A percentile compares a stretch with the other conserved stretches of the same genome.
Conservation (phyloP, 2,329 filamentous ascomycete genomes). For the Aureobasidium pullulans region DNA sequence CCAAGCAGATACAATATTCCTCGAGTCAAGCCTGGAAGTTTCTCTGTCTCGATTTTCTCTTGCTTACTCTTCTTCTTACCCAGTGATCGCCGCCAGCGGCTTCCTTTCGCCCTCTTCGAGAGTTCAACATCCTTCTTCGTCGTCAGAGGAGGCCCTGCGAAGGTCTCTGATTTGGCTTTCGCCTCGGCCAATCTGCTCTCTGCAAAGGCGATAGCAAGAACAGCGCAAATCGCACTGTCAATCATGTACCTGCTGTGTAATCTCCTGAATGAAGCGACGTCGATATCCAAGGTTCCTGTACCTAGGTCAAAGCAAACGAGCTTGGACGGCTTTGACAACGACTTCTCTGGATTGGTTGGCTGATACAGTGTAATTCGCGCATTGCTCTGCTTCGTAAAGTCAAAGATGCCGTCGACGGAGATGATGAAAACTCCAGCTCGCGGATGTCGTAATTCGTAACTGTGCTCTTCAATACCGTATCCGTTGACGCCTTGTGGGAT, state of each 20-base stretch:
- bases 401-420: constrained; percentile 31
- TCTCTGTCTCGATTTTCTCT: constrained; percentile 19
- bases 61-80: constrained; percentile 11
- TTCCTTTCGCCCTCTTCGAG: constrained; percentile 7
- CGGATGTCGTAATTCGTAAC: constrained; percentile 40
- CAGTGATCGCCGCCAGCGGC: background rate
- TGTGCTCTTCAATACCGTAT: constrained; percentile 25
- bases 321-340: constrained; percentile 31
- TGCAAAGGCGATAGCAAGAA: constrained; percentile 39
- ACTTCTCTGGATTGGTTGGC: constrained; percentile 33
- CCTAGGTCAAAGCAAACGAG: constrained; percentile 40
- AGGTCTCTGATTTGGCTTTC: constrained; percentile 10
- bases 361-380: constrained; percentile 30
- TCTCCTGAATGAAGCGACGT: constrained; percentile 35
- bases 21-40: constrained; percentile 32
- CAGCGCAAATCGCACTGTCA: constrained; percentile 36
- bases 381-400: background rate
- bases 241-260: constrained; percentile 40
- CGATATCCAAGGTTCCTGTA: constrained; percentile 35
- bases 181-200: constrained; percentile 30
- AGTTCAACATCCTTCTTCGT: background rate
- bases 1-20: constrained; percentile 33
- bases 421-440: constrained; percentile 37
- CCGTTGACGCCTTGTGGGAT: constrained; percentile 26
- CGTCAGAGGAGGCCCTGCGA: constrained; percentile 9